Conservation (phyloP, 2,329 filamentous ascomycete species). For the Xylaria sp. region DNA sequence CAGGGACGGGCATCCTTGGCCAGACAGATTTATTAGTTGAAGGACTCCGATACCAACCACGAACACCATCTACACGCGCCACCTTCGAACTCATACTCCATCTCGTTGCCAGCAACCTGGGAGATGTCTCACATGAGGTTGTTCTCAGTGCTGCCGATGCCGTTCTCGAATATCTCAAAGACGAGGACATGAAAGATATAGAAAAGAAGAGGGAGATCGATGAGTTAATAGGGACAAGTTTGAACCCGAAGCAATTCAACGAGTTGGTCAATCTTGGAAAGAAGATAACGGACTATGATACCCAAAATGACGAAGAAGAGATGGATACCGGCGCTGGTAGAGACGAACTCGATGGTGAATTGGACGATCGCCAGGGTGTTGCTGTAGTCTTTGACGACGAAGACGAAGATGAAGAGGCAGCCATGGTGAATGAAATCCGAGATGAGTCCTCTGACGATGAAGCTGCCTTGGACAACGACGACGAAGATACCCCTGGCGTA, state of each 20-base stretch:
- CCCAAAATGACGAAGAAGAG: slow-evolving; percentile 93
- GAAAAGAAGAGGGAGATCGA: slow-evolving; percentile 99
- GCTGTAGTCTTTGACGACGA: slow-evolving; percentile 97
- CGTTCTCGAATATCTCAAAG: slow-evolving; percentile 90
- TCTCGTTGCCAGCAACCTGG: slow-evolving; percentile 86
- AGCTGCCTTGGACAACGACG: slow-evolving; percentile 69
- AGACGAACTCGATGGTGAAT: slow-evolving; percentile 76
- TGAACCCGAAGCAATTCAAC: slow-evolving; percentile 93
- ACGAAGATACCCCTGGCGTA: slow-evolving; percentile 66
- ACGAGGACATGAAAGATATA: slow-evolving; percentile 94
- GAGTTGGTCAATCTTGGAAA: slow-evolving; percentile 96
- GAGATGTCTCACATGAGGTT: slow-evolving; percentile 91
- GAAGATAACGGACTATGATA: slow-evolving; percentile 98
- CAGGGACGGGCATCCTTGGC: slow-evolving; percentile 82
- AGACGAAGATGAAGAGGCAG: slow-evolving; percentile 83
- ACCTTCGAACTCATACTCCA: slow-evolving; percentile 96
- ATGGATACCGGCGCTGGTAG: slow-evolving; percentile 76
- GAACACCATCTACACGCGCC: slow-evolving; percentile 89
- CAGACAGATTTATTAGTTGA: slow-evolving; percentile 89
- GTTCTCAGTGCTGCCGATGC: slow-evolving; percentile 95
- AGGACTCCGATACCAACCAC: slow-evolving; percentile 89
- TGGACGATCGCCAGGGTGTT: slow-evolving; percentile 95
- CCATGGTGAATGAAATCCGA: slow-evolving; percentile 84
- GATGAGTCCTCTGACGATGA: slow-evolving; percentile 89
- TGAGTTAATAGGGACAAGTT: slow-evolving; percentile 84